phyloP scores from a whole-genome alignment of 2,329 filamentous ascomycete species.

The Drechslera avenae region DNA sequence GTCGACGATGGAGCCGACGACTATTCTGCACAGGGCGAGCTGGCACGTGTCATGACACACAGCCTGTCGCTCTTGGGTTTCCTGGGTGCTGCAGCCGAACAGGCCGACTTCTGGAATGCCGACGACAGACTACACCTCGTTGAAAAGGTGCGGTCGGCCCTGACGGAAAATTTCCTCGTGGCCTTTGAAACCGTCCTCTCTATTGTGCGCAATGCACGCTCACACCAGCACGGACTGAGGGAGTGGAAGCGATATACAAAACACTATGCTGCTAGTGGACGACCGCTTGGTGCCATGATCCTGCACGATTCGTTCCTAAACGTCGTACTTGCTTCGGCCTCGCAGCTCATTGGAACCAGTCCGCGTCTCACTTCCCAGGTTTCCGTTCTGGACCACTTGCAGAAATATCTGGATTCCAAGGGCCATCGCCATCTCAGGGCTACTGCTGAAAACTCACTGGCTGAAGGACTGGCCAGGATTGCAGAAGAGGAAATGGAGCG shows the following conservation, averaged over 20 bases:
- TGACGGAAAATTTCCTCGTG: conserved; percentile 85
- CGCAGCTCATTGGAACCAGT: conserved; percentile 68
- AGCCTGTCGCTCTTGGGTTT: conserved; percentile 89
- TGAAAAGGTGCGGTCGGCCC: conserved; percentile 69
- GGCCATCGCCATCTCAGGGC: conserved; percentile 23
- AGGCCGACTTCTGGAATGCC: conserved; percentile 80
- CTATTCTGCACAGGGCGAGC: conserved; percentile 56
- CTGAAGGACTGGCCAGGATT: conserved; percentile 69
- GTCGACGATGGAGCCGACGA: conserved; percentile 62
- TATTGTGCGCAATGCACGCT: conserved; percentile 79
- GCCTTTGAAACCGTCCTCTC: conserved; percentile 89
- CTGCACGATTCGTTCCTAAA: conserved; percentile 87
- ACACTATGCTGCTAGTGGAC: conserved; percentile 78
- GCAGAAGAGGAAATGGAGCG: conserved; percentile 83
- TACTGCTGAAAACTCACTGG: conserved; percentile 38
- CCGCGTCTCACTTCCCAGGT: conserved; percentile 63
- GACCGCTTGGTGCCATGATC: conserved; percentile 88
- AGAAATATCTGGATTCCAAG: conserved; percentile 22
- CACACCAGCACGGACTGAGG: conserved; percentile 67
- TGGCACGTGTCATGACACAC: conserved; percentile 72
- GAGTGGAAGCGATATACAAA: conserved; percentile 89
- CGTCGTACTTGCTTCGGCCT: conserved; percentile 78
- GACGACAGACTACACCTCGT: conserved; percentile 76
- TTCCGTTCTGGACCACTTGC: conserved; percentile 74
- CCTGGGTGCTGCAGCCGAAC: conserved; percentile 77